A percentile compares a stretch with the other conserved stretches of the same genome.
Evolutionary conservation across 2,329 filamentous ascomycete genomes (phyloP).

Genomic region (Davidsoniella australis): DNA sequence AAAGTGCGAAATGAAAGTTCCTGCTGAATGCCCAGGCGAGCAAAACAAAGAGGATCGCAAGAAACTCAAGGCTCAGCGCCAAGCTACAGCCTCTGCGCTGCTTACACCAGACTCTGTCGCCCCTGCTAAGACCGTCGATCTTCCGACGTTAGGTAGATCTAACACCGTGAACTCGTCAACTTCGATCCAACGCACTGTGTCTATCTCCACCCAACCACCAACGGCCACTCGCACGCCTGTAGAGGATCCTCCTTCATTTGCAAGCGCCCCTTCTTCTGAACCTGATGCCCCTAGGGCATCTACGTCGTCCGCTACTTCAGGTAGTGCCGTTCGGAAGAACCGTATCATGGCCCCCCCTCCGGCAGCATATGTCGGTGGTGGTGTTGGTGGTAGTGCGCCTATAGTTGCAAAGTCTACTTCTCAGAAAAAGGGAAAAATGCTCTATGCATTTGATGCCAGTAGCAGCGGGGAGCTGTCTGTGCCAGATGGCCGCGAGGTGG

Average conservation of each 20-base stretch:
- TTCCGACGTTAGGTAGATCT: constrained; percentile 54
- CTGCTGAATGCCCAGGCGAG: constrained; percentile 87
- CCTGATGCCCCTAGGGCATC: constrained; percentile 14
- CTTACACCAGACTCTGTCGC: constrained; percentile 31
- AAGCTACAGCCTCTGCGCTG: constrained; percentile 54
- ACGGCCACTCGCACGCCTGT: constrained; percentile 28
- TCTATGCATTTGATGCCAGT: constrained; percentile 70
- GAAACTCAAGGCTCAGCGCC: constrained; percentile 73
- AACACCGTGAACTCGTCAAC: constrained; percentile 85
- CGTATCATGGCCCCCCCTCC: constrained; percentile 81
- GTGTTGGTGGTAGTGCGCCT: constrained; percentile 32
- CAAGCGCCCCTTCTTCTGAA: constrained; percentile 6
- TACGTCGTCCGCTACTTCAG: constrained; percentile 7
- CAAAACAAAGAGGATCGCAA: constrained; percentile 89
- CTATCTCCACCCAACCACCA: constrained; percentile 28
- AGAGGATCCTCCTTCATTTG: constrained; percentile 26
- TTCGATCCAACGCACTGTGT: constrained; percentile 63
- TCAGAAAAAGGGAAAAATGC: constrained; percentile 62
- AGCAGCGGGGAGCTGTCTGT: constrained; percentile 70
- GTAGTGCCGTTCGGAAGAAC: constrained; percentile 34
- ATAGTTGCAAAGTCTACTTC: constrained; percentile 25
- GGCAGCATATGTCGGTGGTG: constrained; percentile 55
- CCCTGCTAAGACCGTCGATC: constrained; percentile 37
- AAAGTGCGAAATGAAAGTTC: constrained; percentile 98
- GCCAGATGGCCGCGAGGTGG: constrained; percentile 60